Conservation (phyloP, 2,329 filamentous ascomycete species). For the Colletotrichum liaoningense region DNA sequence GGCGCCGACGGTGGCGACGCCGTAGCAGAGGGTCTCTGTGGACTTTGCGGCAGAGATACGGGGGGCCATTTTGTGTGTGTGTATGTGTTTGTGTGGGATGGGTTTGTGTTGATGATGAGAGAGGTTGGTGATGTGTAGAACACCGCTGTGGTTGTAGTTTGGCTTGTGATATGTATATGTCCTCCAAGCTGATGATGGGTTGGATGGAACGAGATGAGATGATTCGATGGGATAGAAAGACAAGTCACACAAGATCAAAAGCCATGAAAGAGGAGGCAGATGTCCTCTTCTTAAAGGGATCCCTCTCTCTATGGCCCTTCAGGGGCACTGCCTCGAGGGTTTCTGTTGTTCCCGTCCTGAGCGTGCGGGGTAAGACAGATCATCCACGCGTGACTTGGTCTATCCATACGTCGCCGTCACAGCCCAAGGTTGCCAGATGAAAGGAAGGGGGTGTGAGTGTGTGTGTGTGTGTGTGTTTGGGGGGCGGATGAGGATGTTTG, state of each 20-base stretch:
- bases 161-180: background rate
- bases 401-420: conserved; percentile 26
- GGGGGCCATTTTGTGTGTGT: conserved; percentile 48
- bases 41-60: conserved; percentile 61
- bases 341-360: conserved; percentile 9
- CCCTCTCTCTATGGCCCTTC: background rate
- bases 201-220: background rate
- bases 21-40: conserved; percentile 64
- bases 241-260: background rate
- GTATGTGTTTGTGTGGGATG: conserved; percentile 29
- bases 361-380: conserved; percentile 37
- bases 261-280: conserved; percentile 4
- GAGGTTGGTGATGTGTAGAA: background rate
- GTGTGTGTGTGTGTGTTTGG: background rate
- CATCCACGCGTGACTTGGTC: conserved; percentile 34
- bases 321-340: conserved; percentile 31
- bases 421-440: background rate
- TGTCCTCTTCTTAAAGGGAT: conserved; percentile 28
- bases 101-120: conserved; percentile 13
- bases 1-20: conserved; percentile 63
- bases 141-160: background rate
- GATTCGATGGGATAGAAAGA: conserved; percentile 12
- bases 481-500: background rate
- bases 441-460: background rate
- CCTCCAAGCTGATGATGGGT: background rate